Evolutionary conservation across 176 grass and related monocot species (phyloP), one percentile per base, ranked within the genome.

Genomic region (Carex pumila): DNA sequence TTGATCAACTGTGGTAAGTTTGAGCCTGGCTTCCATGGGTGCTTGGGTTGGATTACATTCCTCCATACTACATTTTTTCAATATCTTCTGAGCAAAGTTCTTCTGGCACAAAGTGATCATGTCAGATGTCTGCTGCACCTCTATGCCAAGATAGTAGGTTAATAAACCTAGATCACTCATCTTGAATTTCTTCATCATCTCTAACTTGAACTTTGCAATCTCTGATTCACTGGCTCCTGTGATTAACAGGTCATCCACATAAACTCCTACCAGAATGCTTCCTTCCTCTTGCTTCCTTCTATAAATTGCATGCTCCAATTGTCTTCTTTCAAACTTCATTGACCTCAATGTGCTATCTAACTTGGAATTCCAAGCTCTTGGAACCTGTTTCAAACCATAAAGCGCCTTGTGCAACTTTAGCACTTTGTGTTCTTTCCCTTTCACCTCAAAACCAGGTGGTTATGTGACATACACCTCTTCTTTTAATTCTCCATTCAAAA

Each of bases 211-310:
- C 12, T 15, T 30, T 22, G 3, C n/a, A 18, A 84, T 83, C 0
- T 69, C 39, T 3, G 12, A 1, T 4, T 22, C 41, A 64, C n/a
- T 17, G 1, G 0, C 22, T 3, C 61, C 61, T 1, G 75, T 80
- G 13, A 83, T 69, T 7, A 83, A 14, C n/a, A 83, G 32, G 1
- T 83, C 80, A 12, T 83, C 37, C 2, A 68, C 80, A 13, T 83
- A 83, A 7, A 83, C 80, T 10, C 80, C 80, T 0, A 83, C 37
- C 7, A 83, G 15, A 1, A 83, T 36, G 8, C 31, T 11, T 31
- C 8, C 1, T 15, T 14, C 7, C 0, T 18, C 80, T 8, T 67
- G 21, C 9, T 8, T 43, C 1, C 8, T 83, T 5, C 18, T 68
- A 5, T 83, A 83, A 1, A 83, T 61, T 6, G 61, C 80, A 29